phyloP scores from a whole-genome alignment of 1,284 basidiomycete species.

The Ceratobasidium papillatum region DNA sequence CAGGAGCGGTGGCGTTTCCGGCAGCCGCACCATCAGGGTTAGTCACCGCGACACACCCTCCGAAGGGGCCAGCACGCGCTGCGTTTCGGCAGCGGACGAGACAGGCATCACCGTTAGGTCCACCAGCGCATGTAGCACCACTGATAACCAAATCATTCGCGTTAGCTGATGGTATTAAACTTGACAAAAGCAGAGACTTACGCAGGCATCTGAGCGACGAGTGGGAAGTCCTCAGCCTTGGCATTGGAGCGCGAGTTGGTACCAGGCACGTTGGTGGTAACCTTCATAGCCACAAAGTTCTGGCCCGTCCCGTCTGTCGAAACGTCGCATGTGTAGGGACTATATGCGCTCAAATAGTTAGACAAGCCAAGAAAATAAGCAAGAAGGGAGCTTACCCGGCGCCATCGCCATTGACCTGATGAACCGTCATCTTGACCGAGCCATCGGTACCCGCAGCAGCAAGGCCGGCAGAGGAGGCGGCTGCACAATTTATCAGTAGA shows the following conservation, averaged over 20 bases:
- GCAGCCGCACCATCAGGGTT: conserved; percentile 26
- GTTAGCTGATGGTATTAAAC: not conserved
- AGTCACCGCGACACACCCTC: conserved; percentile 47
- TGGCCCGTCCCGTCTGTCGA: conserved; percentile 46
- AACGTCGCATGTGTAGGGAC: conserved; percentile 47
- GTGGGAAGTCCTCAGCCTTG: conserved; percentile 47
- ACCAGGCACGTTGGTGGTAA: conserved; percentile 48
- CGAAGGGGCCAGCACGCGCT: conserved; percentile 48
- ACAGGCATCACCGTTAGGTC: conserved; percentile 48
- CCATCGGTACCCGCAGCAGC: conserved; percentile 45
- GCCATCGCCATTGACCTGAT: conserved; percentile 49
- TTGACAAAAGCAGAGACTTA: not conserved
- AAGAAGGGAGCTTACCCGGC: conserved; percentile 44
- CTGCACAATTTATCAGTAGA: conserved; percentile 5
- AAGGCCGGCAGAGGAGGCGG: conserved; percentile 45
- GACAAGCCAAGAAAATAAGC: not conserved
- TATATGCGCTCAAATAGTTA: conserved; percentile 7
- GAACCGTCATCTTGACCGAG: conserved; percentile 47
- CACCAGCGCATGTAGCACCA: conserved; percentile 47
- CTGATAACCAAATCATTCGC: not conserved
- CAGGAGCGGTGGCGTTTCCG: conserved; percentile 11
- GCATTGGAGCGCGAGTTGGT: conserved; percentile 44
- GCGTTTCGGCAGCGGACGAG: conserved; percentile 46
- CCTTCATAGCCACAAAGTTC: conserved; percentile 46
- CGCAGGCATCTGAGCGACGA: conserved; percentile 46